phyloP scores from a whole-genome alignment of 345 rosid species.

The Salix brachista region DNA sequence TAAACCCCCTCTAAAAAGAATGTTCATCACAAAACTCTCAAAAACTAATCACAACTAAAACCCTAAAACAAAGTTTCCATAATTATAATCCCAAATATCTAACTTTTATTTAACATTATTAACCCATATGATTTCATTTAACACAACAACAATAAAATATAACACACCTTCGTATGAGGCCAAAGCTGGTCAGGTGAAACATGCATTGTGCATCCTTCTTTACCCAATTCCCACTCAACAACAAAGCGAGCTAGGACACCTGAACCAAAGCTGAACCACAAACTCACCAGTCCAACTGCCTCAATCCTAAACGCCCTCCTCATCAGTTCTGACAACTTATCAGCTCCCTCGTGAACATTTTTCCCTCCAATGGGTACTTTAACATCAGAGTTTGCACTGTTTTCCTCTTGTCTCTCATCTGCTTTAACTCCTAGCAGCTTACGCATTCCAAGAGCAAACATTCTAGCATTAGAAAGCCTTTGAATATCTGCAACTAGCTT shows the following conservation, averaged over 20 bases:
- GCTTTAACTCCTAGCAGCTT: conserved; percentile 85
- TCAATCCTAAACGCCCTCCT: conserved; percentile 91
- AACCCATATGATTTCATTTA: too few species aligned
- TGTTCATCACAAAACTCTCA: too few species aligned
- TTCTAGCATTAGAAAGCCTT: conserved; percentile 96
- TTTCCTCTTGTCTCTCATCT: conserved; percentile 72
- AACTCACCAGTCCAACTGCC: conserved; percentile 88
- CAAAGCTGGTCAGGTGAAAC: conserved; percentile 99
- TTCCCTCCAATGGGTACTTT: conserved; percentile 56
- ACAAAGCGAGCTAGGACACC: conserved; percentile 89
- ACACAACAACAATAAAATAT: not conserved
- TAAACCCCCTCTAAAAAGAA: too few species aligned
- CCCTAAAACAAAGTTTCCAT: too few species aligned
- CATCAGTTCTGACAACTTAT: conserved; percentile 76
- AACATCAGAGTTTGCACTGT: conserved; percentile 39
- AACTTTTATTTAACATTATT: too few species aligned
- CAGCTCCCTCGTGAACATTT: conserved; percentile 57
- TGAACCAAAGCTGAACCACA: conserved; percentile 97
- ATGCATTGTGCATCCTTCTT: conserved; percentile 98
- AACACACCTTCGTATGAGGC: conserved; percentile 89
- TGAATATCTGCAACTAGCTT: conserved; percentile 86
- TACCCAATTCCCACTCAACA: conserved; percentile 98
- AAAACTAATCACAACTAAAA: too few species aligned
- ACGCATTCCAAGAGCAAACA: conserved; percentile 89
- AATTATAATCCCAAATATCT: too few species aligned